Evolutionary conservation across 306 rosid species (phyloP), one percentile per base, ranked within the genome.

Genomic region (Rosa rugosa): DNA sequence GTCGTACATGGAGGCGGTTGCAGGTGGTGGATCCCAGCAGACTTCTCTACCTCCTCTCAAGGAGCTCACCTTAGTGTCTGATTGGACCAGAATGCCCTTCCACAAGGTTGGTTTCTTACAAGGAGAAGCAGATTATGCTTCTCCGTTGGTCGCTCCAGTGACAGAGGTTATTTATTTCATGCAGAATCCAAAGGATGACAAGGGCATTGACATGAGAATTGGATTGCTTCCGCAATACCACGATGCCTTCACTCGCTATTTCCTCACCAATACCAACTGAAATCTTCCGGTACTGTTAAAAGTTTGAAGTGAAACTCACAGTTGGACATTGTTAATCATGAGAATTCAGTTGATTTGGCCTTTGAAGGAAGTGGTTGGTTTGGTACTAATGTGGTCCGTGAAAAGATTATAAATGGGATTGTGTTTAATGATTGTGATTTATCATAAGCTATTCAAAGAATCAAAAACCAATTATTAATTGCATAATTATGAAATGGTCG

Each of bases 31-130:
- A 10, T 23, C 89, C 17, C 84, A 81, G 46, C n/a, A 34, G 69
- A 44, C 79, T 36, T 77, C 90, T 60, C 92, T 92, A 14, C 96
- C 96, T 67, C 91, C 93, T 36, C 82, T 90, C 5, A 88, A 77
- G 79, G 96, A 89, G 80, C 91, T 90, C 8, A 92, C 97, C 16
- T 16, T 92, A 45, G 83, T 92, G 54, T 89, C 96, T 36, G 97
- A 92, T 78, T 92, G 96, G 97, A 90, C 97, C 2, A 80, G 92
- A 68, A 93, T 90, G 87, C 91, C 96, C 40, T 93, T 93, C 75
- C 90, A 93, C 79, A 85, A 83, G 66, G 64, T 90, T 13, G 72
- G 82, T 6, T 89, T 89, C 89, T 82, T 93, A 12, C 69, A 67
- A 72, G 87, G 75, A 50, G 80, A 80, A 76, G 88, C 94, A 18